Evolutionary conservation across 345 rosid genomes (phyloP).

Genomic region (Crucihimalaya himalaica): DNA sequence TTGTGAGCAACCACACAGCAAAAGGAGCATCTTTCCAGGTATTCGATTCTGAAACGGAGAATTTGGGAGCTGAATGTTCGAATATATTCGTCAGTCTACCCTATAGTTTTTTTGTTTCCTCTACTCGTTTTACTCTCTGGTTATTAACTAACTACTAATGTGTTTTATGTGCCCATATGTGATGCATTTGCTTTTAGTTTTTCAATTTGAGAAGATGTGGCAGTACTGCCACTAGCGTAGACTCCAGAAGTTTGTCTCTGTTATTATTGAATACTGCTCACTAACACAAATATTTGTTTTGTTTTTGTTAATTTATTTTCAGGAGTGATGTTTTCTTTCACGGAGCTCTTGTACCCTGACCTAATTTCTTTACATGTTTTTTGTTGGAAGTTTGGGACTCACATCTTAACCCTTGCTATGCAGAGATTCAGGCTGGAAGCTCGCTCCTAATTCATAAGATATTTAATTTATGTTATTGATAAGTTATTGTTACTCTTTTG

Average conservation of each 20-base stretch:
- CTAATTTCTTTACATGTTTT: constrained; percentile 97
- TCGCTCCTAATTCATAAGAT: constrained; percentile 42
- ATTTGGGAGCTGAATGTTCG: constrained; percentile 7
- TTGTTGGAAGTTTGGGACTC: constrained; percentile 99
- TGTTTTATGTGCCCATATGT: constrained; percentile 16
- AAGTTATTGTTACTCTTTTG: constrained; percentile 43
- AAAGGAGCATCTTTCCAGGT: constrained; percentile 34
- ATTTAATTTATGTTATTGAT: constrained; percentile 41
- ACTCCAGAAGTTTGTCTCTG: constrained; percentile 3
- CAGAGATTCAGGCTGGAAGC: constrained; percentile 69
- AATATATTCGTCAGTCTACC: neutral
- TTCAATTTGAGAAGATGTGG: too few relatives aligned
- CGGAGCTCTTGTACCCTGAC: constrained; percentile 92
- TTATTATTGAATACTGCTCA: constrained; percentile 34
- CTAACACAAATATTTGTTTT: constrained; percentile 54
- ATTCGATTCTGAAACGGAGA: constrained; percentile 11
- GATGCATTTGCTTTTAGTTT: constrained; percentile 8
- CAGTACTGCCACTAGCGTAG: constrained; percentile 13
- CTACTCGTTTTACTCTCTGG: neutral
- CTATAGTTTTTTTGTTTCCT: too few relatives aligned
- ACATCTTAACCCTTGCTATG: constrained; percentile 98
- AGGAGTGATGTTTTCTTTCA: constrained; percentile 96
- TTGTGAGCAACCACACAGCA: constrained; percentile 32
- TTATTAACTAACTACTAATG: neutral
- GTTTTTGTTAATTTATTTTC: constrained; percentile 57